These are phyloP conservation scores for Pseudogymnoascus sp. DNA, from an alignment of 2,329 filamentous ascomycete genomes.

Conservation along the genomic window DNA sequence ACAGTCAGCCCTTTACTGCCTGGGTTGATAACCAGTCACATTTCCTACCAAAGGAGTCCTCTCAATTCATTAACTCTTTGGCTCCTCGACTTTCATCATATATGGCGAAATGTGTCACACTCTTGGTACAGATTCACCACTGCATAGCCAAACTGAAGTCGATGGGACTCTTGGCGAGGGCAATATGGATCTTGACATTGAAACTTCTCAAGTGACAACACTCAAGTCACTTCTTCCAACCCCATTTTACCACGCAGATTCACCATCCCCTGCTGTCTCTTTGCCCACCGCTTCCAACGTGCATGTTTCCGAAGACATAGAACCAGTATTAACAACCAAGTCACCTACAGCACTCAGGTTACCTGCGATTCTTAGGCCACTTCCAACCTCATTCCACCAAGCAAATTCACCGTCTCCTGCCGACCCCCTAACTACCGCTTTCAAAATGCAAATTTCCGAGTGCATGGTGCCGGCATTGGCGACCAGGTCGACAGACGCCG, in stretches of 20 bases:
- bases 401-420: background rate
- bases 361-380: background rate
- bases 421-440: background rate
- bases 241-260: background rate
- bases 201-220: background rate
- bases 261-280: background rate
- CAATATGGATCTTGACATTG: background rate
- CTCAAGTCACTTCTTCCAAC: background rate
- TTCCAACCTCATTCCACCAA: background rate
- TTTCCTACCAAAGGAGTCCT: background rate
- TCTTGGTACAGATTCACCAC: background rate
- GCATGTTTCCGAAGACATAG: background rate
- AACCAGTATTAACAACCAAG: conserved; percentile 15
- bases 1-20: background rate
- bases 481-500: conserved; percentile 20
- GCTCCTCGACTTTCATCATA: background rate
- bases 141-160: background rate
- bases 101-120: background rate
- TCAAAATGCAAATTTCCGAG: background rate
- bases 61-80: background rate
- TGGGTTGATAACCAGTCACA: background rate
- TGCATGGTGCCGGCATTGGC: conserved; percentile 15
- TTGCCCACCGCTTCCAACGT: background rate
- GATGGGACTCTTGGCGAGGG: background rate
- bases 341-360: background rate